Evolutionary conservation across 192 early-diverging fungal species (phyloP), one percentile per base, ranked within the genome.

Genomic region (Haplosporangium gracile): DNA sequence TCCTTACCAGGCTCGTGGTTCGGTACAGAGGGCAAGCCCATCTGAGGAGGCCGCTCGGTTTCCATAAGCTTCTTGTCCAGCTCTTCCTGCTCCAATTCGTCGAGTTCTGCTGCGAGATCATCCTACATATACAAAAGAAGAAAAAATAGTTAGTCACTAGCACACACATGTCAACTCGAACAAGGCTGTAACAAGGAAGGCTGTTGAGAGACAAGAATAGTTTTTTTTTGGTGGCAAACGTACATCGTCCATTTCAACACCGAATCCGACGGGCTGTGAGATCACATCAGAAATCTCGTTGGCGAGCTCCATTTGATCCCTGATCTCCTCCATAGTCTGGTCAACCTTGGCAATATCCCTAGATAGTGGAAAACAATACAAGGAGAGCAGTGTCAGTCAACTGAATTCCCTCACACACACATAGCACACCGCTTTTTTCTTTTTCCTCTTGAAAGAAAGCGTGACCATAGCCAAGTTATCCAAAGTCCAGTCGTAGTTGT

Each of bases 331-430:
- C 97, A 98, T 97, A 18, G 95, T 97, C 51, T 92, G 91, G 82
- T 99, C 98, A 38, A 99, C 97, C 92, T 96, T 98, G 84, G 97
- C 94, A 71, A 98, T 97, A 81, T 97, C 91, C 91, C 95, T 97
- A 77, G 1, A 71, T 70, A n/a, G 47, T 18, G 68, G 42, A n/a
- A n/a, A 43, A 70, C 5, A 45, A 72, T 2, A 42, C 16, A 29
- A 63, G 69, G 26, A 29, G 11, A 13, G 1, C 39, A 26, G 39
- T 32, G 47, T 34, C 18, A 57, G 68, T 10, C 40, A 49, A 80
- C 10, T 22, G 47, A 38, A 40, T 57, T 36, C 43, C 5, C 57
- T 15, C 55, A 60, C 22, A 57, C 24, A 22, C 51, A 55, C 0
- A 4, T 26, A 53, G 13, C 22, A 15, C 40, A 22, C 60, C n/a